Conservation (phyloP, 768 basidiomycete species). For the Pleurotus tuoliensis region DNA sequence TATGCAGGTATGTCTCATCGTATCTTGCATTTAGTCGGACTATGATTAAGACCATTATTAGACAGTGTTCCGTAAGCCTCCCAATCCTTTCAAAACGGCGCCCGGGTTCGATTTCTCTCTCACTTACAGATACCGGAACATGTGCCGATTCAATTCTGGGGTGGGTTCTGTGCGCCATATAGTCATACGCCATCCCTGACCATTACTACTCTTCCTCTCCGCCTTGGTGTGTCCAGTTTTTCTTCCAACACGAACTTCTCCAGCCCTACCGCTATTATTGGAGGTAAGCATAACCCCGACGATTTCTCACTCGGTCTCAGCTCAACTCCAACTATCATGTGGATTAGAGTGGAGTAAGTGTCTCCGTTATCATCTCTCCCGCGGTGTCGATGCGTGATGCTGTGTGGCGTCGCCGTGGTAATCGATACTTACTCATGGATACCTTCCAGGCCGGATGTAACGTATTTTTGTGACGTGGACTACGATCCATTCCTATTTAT, state of each 20-base stretch:
- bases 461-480: conserved; percentile 70
- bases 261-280: conserved; percentile 76
- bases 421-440: no score
- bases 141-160: conserved; percentile 75
- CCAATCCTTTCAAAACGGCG: neutral
- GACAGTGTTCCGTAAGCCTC: conserved; percentile 26
- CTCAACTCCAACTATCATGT: neutral
- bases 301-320: neutral
- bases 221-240: conserved; percentile 42
- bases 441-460: conserved; percentile 55
- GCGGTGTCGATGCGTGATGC: conserved; percentile 17
- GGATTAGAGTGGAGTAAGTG: conserved; percentile 32
- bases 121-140: conserved; percentile 59
- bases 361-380: neutral
- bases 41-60: neutral
- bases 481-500: conserved; percentile 73
- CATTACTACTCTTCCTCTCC: conserved; percentile 22
- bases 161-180: conserved; percentile 25
- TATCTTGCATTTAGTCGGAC: conserved; percentile 4
- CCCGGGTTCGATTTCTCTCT: conserved; percentile 9
- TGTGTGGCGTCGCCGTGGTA: no score
- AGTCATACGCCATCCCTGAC: neutral
- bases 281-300: conserved; percentile 31
- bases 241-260: conserved; percentile 69
- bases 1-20: conserved; percentile 32